phyloP scores from a whole-genome alignment of 2,329 filamentous ascomycete species.

The Talaromyces marneffei region DNA sequence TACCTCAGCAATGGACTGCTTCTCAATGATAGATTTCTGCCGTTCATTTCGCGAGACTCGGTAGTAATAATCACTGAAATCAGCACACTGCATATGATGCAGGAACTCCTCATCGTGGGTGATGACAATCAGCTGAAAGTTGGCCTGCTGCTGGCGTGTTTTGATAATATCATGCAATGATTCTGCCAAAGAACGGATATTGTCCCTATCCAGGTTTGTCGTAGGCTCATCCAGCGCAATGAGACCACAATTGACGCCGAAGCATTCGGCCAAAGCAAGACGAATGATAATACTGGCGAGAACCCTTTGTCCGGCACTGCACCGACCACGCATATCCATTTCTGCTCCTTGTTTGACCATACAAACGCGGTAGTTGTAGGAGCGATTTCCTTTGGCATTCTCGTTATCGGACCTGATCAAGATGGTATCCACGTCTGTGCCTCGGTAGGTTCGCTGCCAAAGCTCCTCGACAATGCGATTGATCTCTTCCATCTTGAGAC shows the following conservation, averaged over 20 bases:
- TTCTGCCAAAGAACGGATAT: slow-evolving; percentile 82
- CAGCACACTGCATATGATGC: slow-evolving; percentile 83
- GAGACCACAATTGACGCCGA: slow-evolving; percentile 90
- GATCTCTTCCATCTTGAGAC: slow-evolving; percentile 96
- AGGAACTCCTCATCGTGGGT: slow-evolving; percentile 98
- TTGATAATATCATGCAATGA: slow-evolving; percentile 84
- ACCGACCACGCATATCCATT: slow-evolving; percentile 99
- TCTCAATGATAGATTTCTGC: slow-evolving; percentile 82
- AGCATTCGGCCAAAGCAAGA: slow-evolving; percentile 89
- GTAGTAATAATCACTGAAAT: slow-evolving; percentile 91
- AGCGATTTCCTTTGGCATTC: slow-evolving; percentile 64
- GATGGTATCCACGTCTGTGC: slow-evolving; percentile 95
- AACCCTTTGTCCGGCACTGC: slow-evolving; percentile 93
- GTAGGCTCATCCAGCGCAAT: slow-evolving; percentile 97
- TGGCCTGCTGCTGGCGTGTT: slow-evolving; percentile 73
- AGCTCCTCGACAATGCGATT: slow-evolving; percentile 91
- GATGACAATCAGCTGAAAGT: slow-evolving; percentile 97
- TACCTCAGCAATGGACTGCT: slow-evolving; percentile 50
- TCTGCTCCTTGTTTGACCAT: slow-evolving; percentile 97
- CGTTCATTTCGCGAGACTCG: slow-evolving; percentile 73
- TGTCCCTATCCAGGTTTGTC: slow-evolving; percentile 91
- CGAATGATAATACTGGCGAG: slow-evolving; percentile 96
- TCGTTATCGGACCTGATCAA: slow-evolving; percentile 90
- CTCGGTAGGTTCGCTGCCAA: slow-evolving; percentile 96
- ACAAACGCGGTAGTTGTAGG: slow-evolving; percentile 94